phyloP scores from a whole-genome alignment of 371 early-diverging fungal species.

The Paraphysoderma sedebokerense region DNA sequence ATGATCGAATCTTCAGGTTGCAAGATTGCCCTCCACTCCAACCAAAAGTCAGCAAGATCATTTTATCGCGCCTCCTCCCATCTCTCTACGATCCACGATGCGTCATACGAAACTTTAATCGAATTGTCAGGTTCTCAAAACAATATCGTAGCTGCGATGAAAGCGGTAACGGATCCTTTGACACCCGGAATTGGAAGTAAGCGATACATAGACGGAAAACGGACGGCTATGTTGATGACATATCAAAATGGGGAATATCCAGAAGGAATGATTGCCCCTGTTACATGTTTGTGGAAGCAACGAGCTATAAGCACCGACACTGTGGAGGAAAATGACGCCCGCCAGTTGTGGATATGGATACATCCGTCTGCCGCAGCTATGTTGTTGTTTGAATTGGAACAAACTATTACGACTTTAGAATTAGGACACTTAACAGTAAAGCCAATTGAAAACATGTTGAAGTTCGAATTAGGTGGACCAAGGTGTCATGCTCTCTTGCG shows the following conservation, averaged over 20 bases:
- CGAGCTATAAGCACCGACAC: neutral
- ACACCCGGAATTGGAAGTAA: constrained; percentile 36
- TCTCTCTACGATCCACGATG: constrained; percentile 56
- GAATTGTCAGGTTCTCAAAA: constrained; percentile 40
- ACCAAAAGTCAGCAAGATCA: constrained; percentile 59
- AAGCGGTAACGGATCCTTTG: constrained; percentile 38
- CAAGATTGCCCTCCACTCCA: constrained; percentile 24
- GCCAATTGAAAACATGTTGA: no score
- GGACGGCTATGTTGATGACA: constrained; percentile 7
- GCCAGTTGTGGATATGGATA: constrained; percentile 41
- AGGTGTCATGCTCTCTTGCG: constrained; percentile 48
- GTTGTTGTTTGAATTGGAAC: constrained; percentile 10
- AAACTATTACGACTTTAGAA: constrained; percentile 1
- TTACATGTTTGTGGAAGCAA: constrained; percentile 48
- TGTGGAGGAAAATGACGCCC: constrained; percentile 5
- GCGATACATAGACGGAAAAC: constrained; percentile 18
- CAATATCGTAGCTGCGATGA: constrained; percentile 27
- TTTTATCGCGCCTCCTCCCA: constrained; percentile 57
- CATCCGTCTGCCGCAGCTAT: constrained; percentile 37
- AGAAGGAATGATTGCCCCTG: constrained; percentile 32
- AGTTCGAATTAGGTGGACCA: constrained; percentile 66
- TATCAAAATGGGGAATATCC: constrained; percentile 38
- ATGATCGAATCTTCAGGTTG: constrained; percentile 81
- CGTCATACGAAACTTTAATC: constrained; percentile 54
- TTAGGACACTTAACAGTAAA: neutral